phyloP scores from a whole-genome alignment of 306 rosid genomes.

The Cucurbita ficifolia region DNA sequence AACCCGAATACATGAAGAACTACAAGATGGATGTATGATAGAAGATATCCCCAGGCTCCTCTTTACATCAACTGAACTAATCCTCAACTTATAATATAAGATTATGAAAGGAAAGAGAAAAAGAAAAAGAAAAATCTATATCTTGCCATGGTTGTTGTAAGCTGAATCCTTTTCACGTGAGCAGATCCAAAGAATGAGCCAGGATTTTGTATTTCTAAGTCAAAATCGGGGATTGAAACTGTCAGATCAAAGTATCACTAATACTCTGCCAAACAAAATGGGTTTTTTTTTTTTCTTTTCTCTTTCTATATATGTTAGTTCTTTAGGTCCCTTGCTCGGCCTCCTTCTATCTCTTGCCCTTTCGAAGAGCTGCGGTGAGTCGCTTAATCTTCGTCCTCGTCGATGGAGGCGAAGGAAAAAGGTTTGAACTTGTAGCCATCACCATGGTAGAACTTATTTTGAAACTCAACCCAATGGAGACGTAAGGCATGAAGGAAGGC shows the following conservation, averaged over 20 bases:
- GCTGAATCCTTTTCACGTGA: constrained; percentile 18
- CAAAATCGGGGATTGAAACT: constrained; percentile 19
- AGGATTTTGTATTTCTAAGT: constrained; percentile 15
- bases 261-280: constrained; percentile 8
- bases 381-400: constrained; percentile 70
- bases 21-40: background rate
- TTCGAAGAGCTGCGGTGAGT: background rate
- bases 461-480: constrained; percentile 99
- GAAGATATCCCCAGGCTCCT: constrained; percentile 30
- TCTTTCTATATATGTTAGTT: constrained; percentile 7
- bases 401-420: constrained; percentile 61
- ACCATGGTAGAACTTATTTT: constrained; percentile 84
- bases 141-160: background rate
- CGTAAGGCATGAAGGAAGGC: constrained; percentile 99
- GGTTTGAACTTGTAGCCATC: constrained; percentile 97
- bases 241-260: constrained; percentile 6
- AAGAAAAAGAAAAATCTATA: background rate
- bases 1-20: constrained; percentile 14
- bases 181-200: constrained; percentile 30
- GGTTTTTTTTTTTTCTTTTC: background rate
- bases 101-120: background rate
- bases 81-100: constrained; percentile 5
- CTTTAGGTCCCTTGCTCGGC: background rate
- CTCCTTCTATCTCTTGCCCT: background rate
- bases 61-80: constrained; percentile 44